Conservation (phyloP, 1,284 basidiomycete genomes). For the Somion occarium region DNA sequence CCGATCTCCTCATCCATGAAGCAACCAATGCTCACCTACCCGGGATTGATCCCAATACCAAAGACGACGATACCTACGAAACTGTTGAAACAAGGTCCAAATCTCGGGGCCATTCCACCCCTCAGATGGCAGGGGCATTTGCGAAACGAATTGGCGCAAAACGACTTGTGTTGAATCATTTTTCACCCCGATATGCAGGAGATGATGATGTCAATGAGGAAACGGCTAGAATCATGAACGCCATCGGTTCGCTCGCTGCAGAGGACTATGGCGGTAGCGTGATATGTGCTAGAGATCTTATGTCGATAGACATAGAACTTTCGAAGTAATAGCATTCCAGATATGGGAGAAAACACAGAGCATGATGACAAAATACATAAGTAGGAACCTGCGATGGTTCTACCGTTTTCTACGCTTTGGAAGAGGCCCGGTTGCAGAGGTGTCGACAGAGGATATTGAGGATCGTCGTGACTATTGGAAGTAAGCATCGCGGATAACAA, state of each 20-base stretch:
- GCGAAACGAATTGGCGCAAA: conserved; percentile 65
- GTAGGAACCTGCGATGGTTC: neutral
- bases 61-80: conserved; percentile 51
- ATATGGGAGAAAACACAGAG: neutral
- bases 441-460: conserved; percentile 15
- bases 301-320: conserved; percentile 51
- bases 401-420: conserved; percentile 10
- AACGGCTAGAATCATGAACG: conserved; percentile 52
- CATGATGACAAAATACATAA: neutral
- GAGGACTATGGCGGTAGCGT: conserved; percentile 49
- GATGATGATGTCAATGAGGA: conserved; percentile 40
- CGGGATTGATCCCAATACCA: conserved; percentile 51
- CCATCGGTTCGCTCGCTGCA: conserved; percentile 53
- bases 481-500: neutral
- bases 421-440: conserved; percentile 3
- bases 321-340: neutral
- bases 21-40: conserved; percentile 92
- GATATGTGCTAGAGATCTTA: conserved; percentile 66
- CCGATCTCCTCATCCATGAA: conserved; percentile 78
- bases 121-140: conserved; percentile 86
- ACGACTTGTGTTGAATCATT: conserved; percentile 81
- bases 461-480: conserved; percentile 8
- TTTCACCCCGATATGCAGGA: conserved; percentile 51
- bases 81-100: conserved; percentile 66
- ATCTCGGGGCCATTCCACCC: conserved; percentile 88